A percentile compares a stretch with the other conserved stretches of the same genome.
These are phyloP conservation scores for Yarrowia sp. DNA, from an alignment of 805 yeast genomes.

Conservation along the genomic window DNA sequence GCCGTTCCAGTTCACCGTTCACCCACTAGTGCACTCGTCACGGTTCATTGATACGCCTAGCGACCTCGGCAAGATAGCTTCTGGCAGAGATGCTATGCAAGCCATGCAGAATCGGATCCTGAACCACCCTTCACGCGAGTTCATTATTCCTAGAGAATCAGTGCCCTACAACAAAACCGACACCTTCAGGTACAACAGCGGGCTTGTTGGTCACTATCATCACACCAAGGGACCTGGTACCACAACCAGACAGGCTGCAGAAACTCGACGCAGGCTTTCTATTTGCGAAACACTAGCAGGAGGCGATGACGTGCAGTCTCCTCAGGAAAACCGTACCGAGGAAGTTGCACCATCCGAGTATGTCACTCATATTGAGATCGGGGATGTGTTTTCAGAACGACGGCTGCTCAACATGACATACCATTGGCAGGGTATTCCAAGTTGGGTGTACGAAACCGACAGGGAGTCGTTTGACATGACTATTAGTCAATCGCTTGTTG, in stretches of 20 bases:
- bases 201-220: conserved; percentile 27
- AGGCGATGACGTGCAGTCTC: neutral
- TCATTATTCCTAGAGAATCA: conserved; percentile 27
- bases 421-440: conserved; percentile 20
- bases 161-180: conserved; percentile 28
- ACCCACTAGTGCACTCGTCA: conserved; percentile 5
- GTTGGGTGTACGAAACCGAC: conserved; percentile 28
- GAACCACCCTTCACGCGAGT: conserved; percentile 30
- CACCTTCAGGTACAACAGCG: conserved; percentile 9
- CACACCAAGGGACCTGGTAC: conserved; percentile 21
- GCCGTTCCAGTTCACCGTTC: conserved; percentile 2
- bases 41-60: neutral
- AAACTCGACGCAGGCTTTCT: neutral
- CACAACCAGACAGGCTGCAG: neutral
- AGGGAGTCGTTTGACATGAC: conserved; percentile 28
- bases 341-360: neutral
- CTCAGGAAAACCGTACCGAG: neutral
- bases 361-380: conserved; percentile 1
- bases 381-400: conserved; percentile 1
- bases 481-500: conserved; percentile 24
- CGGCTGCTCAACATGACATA: conserved; percentile 23
- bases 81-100: conserved; percentile 1
- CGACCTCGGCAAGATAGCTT: neutral
- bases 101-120: conserved; percentile 28
- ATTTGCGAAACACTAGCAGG: neutral